Conservation (phyloP, 1,139 yeast genomes). For the Martiniozyma asiatica region DNA sequence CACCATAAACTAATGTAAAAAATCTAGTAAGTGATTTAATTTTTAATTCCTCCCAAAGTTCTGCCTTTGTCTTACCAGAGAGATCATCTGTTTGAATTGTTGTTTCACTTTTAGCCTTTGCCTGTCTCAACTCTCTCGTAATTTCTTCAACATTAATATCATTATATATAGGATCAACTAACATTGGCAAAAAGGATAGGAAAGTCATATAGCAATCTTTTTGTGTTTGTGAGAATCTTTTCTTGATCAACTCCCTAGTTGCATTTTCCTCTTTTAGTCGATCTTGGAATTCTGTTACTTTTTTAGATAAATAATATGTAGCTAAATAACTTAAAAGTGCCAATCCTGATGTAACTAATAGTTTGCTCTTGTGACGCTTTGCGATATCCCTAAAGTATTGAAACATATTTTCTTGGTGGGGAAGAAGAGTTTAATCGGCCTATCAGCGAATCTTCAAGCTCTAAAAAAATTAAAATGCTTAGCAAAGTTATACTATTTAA, state of each 20-base stretch:
- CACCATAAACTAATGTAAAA: slow-evolving; percentile 57
- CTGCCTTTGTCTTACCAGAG: slow-evolving; percentile 43
- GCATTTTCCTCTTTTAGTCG: slow-evolving; percentile 62
- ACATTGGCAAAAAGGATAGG: slow-evolving; percentile 69
- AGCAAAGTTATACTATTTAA: no score
- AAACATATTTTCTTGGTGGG: no score
- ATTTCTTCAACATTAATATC: slow-evolving; percentile 62
- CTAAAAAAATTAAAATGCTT: no score
- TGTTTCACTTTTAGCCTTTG: slow-evolving; percentile 4
- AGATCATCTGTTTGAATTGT: not conserved
- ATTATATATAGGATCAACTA: slow-evolving; percentile 52
- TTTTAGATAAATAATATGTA: slow-evolving; percentile 45
- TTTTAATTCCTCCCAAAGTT: slow-evolving; percentile 79
- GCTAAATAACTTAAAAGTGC: slow-evolving; percentile 49
- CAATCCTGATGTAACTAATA: slow-evolving; percentile 46
- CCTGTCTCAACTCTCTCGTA: slow-evolving; percentile 42
- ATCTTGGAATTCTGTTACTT: slow-evolving; percentile 55
- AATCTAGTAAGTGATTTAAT: slow-evolving; percentile 64
- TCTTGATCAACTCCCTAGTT: slow-evolving; percentile 64
- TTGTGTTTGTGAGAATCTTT: slow-evolving; percentile 82
- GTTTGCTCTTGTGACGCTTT: slow-evolving; percentile 49
- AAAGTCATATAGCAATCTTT: slow-evolving; percentile 82
- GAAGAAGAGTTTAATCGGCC: no score
- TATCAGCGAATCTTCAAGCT: no score
- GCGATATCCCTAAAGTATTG: slow-evolving; percentile 39